These are phyloP conservation scores for Suaeda aralocaspica DNA, from an alignment of 148 eudicot species.

Conservation along the genomic window DNA sequence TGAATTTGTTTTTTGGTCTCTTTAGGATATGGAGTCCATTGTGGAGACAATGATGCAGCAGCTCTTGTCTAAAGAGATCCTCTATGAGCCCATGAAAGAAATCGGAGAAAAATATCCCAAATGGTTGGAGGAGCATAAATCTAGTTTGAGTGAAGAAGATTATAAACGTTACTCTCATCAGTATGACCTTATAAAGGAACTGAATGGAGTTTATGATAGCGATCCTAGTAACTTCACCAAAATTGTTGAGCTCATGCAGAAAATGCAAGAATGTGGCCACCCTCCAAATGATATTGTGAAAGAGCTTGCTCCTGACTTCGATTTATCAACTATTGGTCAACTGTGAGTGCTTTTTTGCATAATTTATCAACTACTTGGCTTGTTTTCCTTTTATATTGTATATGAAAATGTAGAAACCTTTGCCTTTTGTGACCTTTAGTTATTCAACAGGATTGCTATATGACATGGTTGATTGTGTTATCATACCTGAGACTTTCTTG, in stretches of 20 bases:
- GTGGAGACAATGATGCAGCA: slow-evolving; percentile 99
- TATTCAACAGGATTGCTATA: too few relatives aligned
- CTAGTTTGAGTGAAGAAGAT: slow-evolving; percentile 62
- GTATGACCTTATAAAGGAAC: slow-evolving; percentile 65
- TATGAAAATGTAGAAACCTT: too few relatives aligned
- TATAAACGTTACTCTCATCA: slow-evolving; percentile 69
- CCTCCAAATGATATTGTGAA: slow-evolving; percentile 91
- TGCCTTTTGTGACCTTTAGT: too few relatives aligned
- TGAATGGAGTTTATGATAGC: slow-evolving; percentile 75
- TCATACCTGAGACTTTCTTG: neutral
- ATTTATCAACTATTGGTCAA: slow-evolving; percentile 78
- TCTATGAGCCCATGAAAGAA: slow-evolving; percentile 95
- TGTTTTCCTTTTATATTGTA: too few relatives aligned
- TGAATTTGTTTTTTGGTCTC: slow-evolving; percentile 10
- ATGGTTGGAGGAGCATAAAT: slow-evolving; percentile 86
- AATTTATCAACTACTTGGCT: too few relatives aligned
- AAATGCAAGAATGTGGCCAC: slow-evolving; percentile 99
- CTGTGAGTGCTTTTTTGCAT: too few relatives aligned
- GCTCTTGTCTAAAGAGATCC: slow-evolving; percentile 86
- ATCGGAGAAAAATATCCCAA: slow-evolving; percentile 87
- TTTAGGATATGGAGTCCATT: slow-evolving; percentile 87
- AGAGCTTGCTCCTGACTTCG: slow-evolving; percentile 92
- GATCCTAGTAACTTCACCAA: slow-evolving; percentile 86
- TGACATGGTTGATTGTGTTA: neutral
- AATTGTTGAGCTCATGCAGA: slow-evolving; percentile 97